Percentiles rank a stretch among this genome's conserved stretches.
These are phyloP conservation scores for Aspergillus chevalieri DNA, from an alignment of 2,329 filamentous ascomycete species.

Conservation along the genomic window DNA sequence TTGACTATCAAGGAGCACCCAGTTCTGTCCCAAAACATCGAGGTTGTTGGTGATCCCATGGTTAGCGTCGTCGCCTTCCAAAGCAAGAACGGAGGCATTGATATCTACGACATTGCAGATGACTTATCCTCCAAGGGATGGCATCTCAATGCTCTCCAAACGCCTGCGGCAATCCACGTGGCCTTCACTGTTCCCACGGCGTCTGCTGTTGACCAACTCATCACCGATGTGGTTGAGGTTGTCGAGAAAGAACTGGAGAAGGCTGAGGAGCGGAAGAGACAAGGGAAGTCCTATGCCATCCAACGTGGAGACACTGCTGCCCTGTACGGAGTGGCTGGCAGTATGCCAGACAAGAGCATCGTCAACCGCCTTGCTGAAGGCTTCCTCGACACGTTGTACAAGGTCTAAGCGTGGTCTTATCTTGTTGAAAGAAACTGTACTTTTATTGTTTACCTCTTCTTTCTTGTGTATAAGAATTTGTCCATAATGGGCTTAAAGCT, in stretches of 20 bases:
- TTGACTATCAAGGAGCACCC: conserved; percentile 66
- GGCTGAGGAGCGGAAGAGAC: conserved; percentile 60
- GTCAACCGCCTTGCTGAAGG: conserved; percentile 84
- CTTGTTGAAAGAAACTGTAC: conserved; percentile 1
- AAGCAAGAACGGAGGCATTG: conserved; percentile 61
- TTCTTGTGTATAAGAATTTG: not conserved
- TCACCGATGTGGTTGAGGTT: conserved; percentile 59
- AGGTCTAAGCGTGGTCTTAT: conserved; percentile 50
- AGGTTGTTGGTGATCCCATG: conserved; percentile 75
- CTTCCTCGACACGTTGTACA: conserved; percentile 90
- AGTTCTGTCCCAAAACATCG: conserved; percentile 63
- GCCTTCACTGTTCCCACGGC: conserved; percentile 85
- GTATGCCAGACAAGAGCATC: conserved; percentile 89
- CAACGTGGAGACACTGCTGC: conserved; percentile 68
- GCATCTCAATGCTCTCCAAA: conserved; percentile 93
- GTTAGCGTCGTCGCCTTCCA: conserved; percentile 88
- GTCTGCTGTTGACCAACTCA: conserved; percentile 71
- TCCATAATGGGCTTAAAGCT: not conserved
- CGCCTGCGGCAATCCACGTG: conserved; percentile 85
- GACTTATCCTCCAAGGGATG: conserved; percentile 77
- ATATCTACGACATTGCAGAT: conserved; percentile 93
- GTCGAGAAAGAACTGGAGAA: conserved; percentile 68
- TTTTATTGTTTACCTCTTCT: conserved; percentile 4
- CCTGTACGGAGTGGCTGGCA: conserved; percentile 90
- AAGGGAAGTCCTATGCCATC: conserved; percentile 51